Base-by-base conservation (phyloP, 2,329 filamentous ascomycete genomes). In the Daldinia eschscholtzii region DNA sequence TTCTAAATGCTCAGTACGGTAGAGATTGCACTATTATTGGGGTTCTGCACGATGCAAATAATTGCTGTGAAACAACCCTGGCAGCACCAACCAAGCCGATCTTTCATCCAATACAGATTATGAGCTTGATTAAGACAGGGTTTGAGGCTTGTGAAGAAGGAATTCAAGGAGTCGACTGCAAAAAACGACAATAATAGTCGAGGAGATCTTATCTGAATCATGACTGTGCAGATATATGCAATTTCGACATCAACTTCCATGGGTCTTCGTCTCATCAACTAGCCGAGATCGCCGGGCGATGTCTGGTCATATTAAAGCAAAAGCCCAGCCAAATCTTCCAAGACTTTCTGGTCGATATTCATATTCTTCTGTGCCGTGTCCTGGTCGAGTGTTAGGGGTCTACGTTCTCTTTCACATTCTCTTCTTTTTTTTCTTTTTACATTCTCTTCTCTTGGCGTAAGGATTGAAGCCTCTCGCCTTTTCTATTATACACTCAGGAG, bases 271-370 rank as follows among this genome's bases (percentile, higher is more conserved):
- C 70, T 72, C 66, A 71, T 68, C 59, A 42, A 42, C 46, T 65
- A 44, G 30, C 55, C 65, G 66, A 30, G 70, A 75, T 76, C 75
- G 68, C 65, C 70, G 59, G 61, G 42, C 57, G 65, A n/a, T 61
- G 64, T 64, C 69, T 74, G 73, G 71, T 66, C 72, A 69, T 79
- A 77, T 77, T 78, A 77, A 79, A 80, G 73, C 70, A 59, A 42
- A 57, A n/a, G 46, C 42, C 57, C 18, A 39, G 57, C 67, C 57
- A 23, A 69, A 73, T 67, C 63, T 68, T 73, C 72, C 69, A 74
- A 72, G 72, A 64, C 64, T 57, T 69, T 67, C 66, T 68, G 26
- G 58, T 74, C 55, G 41, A 56, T 64, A 64, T 70, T 69, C 57
- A n/a, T 68, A 57, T 70, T 69, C 58, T 69, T 68, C 61, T 68